Base-by-base conservation (phyloP, 768 basidiomycete genomes). In the Rhodotorula toruloides region DNA sequence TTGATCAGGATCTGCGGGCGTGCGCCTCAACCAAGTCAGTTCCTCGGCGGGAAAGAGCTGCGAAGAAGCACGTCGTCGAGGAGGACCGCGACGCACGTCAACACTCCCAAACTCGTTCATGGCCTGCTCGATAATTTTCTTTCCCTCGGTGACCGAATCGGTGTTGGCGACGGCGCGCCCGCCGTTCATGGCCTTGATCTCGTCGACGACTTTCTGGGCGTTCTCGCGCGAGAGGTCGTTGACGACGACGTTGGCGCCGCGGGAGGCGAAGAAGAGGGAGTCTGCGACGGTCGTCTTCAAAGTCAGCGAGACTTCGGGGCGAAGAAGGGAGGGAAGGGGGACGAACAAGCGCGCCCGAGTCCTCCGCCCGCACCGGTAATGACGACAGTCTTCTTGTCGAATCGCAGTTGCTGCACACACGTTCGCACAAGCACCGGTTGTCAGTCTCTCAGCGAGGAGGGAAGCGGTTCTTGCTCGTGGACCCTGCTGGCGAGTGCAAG, bases 321-420 rank as follows among this genome's bases (percentile, higher is more conserved):
- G 44, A 14, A 54, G 37, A 32, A 42, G 36, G 22, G 57, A 17
- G 14, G 25, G 40, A 50, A 32, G 36, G 22, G 36, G 16, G 27
- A 83, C 89, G 74, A 14, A 67, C 76, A 98, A 89, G 89, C 84
- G 80, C 85, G 87, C 49, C 96, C 96, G 21, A 99, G 82, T 22
- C 96, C 96, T 66, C 91, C 91, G 21, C 96, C 96, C 48, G 92
- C 93, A 52, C 96, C 96, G 48, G 96, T 99, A 70, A 98, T 81
- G 70, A 99, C 84, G 63, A 92, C 89, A n/a, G 89, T 91, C 59
- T 93, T 89, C 61, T 86, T 86, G 78, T 88, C 85, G 82, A 91
- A 94, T 22, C 68, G 64, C 37, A 78, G 52, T 58, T 72, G 66
- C 25, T n/a, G n/a, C n/a, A n/a, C n/a, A n/a, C n/a, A n/a, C n/a